Conservation (phyloP, 495 filamentous ascomycete species). For the Penicillium coffeae region DNA sequence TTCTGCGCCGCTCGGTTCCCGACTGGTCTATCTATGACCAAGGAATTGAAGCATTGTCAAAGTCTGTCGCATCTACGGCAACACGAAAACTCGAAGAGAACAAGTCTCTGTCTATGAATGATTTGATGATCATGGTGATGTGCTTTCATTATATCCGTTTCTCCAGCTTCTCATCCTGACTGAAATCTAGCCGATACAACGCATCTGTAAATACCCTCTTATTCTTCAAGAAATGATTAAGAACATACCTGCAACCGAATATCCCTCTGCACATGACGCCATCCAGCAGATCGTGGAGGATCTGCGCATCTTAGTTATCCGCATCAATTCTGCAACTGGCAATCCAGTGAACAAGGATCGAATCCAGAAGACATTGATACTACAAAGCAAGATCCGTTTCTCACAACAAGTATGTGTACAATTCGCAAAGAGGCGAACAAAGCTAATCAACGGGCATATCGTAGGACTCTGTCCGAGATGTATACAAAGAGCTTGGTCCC, state of each 20-base stretch:
- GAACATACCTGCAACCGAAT: conserved; percentile 78
- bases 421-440: not conserved
- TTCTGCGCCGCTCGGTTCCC: conserved; percentile 62
- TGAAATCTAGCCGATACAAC: conserved; percentile 73
- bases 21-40: conserved; percentile 80
- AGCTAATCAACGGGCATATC: conserved; percentile 7
- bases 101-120: conserved; percentile 74
- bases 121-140: conserved; percentile 89
- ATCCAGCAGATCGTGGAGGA: conserved; percentile 69
- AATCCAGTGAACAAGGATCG: conserved; percentile 38
- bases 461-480: conserved; percentile 37
- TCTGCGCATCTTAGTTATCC: conserved; percentile 64
- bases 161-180: conserved; percentile 8
- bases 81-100: conserved; percentile 57
- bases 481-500: conserved; percentile 75
- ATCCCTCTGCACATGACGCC: conserved; percentile 72
- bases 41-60: conserved; percentile 81
- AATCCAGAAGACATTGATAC: conserved; percentile 50
- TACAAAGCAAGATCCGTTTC: conserved; percentile 58
- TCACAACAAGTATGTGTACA: conserved; percentile 57
- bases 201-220: conserved; percentile 88
- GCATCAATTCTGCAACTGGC: conserved; percentile 71
- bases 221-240: conserved; percentile 79
- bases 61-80: conserved; percentile 68
- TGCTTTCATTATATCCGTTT: not conserved